Evolutionary conservation across 306 rosid genomes (phyloP).

Genomic region (Cicer chorassanicum): DNA sequence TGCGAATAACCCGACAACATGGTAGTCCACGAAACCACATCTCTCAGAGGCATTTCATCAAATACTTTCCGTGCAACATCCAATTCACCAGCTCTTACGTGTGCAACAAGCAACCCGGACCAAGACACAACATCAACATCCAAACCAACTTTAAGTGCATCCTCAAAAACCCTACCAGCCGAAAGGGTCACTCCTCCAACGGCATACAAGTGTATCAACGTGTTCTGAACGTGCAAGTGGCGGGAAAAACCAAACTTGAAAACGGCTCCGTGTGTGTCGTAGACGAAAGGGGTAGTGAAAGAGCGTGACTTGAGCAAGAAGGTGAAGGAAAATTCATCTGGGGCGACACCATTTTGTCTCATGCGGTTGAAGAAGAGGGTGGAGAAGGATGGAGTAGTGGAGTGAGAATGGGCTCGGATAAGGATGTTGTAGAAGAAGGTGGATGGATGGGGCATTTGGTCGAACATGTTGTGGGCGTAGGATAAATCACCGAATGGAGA

Average conservation of each 20-base stretch:
- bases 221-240: constrained; percentile 58
- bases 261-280: constrained; percentile 50
- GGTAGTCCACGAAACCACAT: constrained; percentile 64
- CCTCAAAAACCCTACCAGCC: constrained; percentile 57
- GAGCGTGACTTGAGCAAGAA: constrained; percentile 61
- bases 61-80: constrained; percentile 53
- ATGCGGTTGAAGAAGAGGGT: constrained; percentile 55
- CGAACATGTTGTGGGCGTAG: constrained; percentile 63
- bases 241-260: constrained; percentile 59
- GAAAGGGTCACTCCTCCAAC: constrained; percentile 47
- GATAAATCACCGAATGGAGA: constrained; percentile 60
- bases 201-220: constrained; percentile 61
- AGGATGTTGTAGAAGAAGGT: constrained; percentile 69
- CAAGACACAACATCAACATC: constrained; percentile 68
- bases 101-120: constrained; percentile 66
- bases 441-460: constrained; percentile 54
- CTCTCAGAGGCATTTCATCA: constrained; percentile 73
- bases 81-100: constrained; percentile 57
- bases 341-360: constrained; percentile 49
- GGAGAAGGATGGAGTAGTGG: constrained; percentile 46
- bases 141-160: constrained; percentile 42
- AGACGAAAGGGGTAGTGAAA: constrained; percentile 31
- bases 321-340: constrained; percentile 63
- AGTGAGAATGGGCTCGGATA: constrained; percentile 61
- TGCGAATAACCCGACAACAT: constrained; percentile 62